Evolutionary conservation across 352 stramenopile genomes (phyloP).

Genomic region (Plasmopara halstedii): DNA sequence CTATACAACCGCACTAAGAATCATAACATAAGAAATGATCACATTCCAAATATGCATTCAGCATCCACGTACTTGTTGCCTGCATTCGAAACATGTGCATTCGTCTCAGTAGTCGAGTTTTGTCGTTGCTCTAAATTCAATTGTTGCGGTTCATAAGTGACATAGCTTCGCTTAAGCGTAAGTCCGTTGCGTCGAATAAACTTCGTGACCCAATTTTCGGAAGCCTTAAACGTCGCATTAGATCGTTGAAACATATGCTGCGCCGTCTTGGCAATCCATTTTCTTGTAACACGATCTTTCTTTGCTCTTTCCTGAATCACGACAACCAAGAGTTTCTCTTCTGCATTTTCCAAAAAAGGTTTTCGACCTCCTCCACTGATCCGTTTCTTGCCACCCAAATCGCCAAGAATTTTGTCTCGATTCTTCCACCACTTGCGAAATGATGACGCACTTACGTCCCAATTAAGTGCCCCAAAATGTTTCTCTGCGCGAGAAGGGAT

Average conservation of each 20-base stretch:
- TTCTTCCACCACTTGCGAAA: conserved; percentile 85
- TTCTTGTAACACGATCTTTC: conserved; percentile 69
- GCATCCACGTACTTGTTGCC: conserved; percentile 10
- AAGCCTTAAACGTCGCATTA: conserved; percentile 63
- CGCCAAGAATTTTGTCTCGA: conserved; percentile 67
- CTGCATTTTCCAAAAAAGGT: conserved; percentile 54
- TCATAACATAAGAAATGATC: not conserved
- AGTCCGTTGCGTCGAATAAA: conserved; percentile 74
- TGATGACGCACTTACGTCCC: conserved; percentile 68
- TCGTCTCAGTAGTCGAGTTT: not conserved
- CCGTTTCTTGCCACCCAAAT: conserved; percentile 62
- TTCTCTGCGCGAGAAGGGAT: conserved; percentile 64
- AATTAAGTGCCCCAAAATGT: conserved; percentile 62
- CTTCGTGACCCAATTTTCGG: conserved; percentile 80
- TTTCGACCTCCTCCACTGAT: conserved; percentile 65
- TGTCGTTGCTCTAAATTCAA: conserved; percentile 8
- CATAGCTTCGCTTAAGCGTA: conserved; percentile 69
- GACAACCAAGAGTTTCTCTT: conserved; percentile 66
- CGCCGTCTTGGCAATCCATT: conserved; percentile 80
- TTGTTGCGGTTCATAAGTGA: conserved; percentile 52
- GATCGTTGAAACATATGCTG: conserved; percentile 81
- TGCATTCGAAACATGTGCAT: not conserved
- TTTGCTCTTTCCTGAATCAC: conserved; percentile 72
- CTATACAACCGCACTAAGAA: conserved; percentile 15
- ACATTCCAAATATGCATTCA: not conserved